phyloP scores from a whole-genome alignment of 345 rosid species.

The Camelina sativa region DNA sequence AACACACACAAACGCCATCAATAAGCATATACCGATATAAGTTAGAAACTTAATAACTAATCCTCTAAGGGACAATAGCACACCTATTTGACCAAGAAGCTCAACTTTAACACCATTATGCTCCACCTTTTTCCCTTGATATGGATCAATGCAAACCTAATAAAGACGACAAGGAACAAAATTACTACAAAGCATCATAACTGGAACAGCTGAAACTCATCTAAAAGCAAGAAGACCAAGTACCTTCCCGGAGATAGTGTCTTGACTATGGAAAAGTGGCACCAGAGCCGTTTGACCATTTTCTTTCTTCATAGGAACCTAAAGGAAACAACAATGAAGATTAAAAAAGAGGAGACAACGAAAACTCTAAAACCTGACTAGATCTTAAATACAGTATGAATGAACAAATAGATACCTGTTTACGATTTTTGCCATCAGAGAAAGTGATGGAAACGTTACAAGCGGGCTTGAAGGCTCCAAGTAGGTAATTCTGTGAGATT shows the following conservation, averaged over 20 bases:
- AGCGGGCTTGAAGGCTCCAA: slow-evolving; percentile 97
- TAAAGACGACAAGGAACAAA: slow-evolving; percentile 4
- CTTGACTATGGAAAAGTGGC: slow-evolving; percentile 94
- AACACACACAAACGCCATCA: slow-evolving; percentile 37
- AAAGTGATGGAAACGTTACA: slow-evolving; percentile 78
- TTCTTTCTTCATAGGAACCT: slow-evolving; percentile 95
- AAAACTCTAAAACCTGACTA: background rate
- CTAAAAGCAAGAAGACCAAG: slow-evolving; percentile 13
- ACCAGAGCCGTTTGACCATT: slow-evolving; percentile 83
- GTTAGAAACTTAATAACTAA: slow-evolving; percentile 12
- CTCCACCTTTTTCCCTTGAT: slow-evolving; percentile 94
- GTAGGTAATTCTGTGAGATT: slow-evolving; percentile 72
- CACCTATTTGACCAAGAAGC: slow-evolving; percentile 97
- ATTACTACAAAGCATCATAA: background rate
- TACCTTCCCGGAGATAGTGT: slow-evolving; percentile 89
- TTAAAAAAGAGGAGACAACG: background rate
- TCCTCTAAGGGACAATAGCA: slow-evolving; percentile 28
- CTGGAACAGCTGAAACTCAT: slow-evolving; percentile 1
- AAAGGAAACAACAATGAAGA: slow-evolving; percentile 23
- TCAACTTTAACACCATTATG: slow-evolving; percentile 96
- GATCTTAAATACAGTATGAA: background rate
- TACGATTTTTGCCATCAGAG: slow-evolving; percentile 82
- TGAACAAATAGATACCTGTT: slow-evolving; percentile 60
- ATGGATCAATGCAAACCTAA: slow-evolving; percentile 84
- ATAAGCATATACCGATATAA: slow-evolving; percentile 15